phyloP scores from a whole-genome alignment of 306 rosid genomes.

The Calophaca sinica region DNA sequence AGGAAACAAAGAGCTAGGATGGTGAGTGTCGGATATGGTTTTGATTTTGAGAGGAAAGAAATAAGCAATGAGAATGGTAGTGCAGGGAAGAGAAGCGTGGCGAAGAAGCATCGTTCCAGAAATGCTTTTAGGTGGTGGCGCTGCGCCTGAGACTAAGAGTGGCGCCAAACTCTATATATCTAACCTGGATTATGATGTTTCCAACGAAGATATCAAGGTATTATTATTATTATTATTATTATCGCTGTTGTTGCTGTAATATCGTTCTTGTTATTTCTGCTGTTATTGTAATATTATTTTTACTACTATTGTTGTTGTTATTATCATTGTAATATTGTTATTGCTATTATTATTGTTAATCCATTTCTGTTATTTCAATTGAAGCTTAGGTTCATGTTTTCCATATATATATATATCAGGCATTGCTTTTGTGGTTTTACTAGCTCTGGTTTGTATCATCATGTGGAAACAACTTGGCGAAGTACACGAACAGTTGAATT shows the following conservation, averaged over 20 bases:
- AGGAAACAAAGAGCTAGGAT: too few relatives aligned
- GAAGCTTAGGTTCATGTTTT: neutral
- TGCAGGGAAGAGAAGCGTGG: conserved; percentile 36
- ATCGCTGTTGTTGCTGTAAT: neutral
- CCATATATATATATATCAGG: neutral
- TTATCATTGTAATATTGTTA: too few relatives aligned
- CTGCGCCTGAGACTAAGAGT: neutral
- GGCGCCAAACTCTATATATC: conserved; percentile 47
- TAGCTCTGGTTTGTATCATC: neutral
- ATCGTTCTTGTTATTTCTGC: neutral
- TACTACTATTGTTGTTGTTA: neutral
- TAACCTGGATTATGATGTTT: conserved; percentile 44
- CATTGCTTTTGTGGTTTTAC: conserved; percentile 2
- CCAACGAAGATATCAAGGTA: conserved; percentile 45
- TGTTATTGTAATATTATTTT: neutral
- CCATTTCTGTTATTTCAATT: neutral
- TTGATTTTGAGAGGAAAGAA: neutral
- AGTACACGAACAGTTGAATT: neutral
- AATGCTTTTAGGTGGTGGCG: neutral
- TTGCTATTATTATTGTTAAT: neutral
- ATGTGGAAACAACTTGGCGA: neutral
- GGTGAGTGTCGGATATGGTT: neutral
- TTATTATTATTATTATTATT: neutral
- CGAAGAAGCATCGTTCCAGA: neutral
- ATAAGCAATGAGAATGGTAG: neutral